phyloP scores from a whole-genome alignment of 192 early-diverging fungal species.

The Gigaspora rosea region DNA sequence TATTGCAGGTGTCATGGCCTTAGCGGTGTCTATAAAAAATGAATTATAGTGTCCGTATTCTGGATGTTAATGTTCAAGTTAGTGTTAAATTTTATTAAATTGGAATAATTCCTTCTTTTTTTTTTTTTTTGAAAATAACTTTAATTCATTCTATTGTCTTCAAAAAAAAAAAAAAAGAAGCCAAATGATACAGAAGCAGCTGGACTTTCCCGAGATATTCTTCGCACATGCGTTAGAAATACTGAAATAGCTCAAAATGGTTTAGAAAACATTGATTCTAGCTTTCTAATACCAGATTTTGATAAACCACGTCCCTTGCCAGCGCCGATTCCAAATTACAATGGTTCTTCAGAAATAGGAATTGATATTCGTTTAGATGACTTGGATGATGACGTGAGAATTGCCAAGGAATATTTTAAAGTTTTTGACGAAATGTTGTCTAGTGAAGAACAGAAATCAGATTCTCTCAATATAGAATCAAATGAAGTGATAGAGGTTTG shows the following conservation, averaged over 20 bases:
- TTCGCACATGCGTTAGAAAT: constrained; percentile 45
- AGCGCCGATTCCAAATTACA: background rate
- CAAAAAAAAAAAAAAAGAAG: background rate
- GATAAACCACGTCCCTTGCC: background rate
- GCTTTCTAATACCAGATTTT: background rate
- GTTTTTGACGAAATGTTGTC: constrained; percentile 13
- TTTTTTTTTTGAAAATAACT: background rate
- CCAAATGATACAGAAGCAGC: constrained; percentile 44
- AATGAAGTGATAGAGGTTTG: constrained; percentile 4
- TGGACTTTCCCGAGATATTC: constrained; percentile 43
- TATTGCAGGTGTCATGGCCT: constrained; percentile 78
- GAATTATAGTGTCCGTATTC: constrained; percentile 70
- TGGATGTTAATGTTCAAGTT: constrained; percentile 68
- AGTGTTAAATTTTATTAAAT: constrained; percentile 20
- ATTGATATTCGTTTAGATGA: background rate
- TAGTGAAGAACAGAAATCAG: background rate
- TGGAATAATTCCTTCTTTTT: background rate
- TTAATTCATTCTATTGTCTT: background rate
- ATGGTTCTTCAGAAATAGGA: background rate
- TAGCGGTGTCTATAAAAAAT: constrained; percentile 81
- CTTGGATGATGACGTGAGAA: constrained; percentile 6
- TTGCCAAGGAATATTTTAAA: constrained; percentile 13
- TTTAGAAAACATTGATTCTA: background rate
- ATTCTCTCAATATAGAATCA: background rate
- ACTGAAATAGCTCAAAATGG: constrained; percentile 33